Conservation (phyloP, 2,329 filamentous ascomycete genomes). For the Sclerotinia sclerotiorum region DNA sequence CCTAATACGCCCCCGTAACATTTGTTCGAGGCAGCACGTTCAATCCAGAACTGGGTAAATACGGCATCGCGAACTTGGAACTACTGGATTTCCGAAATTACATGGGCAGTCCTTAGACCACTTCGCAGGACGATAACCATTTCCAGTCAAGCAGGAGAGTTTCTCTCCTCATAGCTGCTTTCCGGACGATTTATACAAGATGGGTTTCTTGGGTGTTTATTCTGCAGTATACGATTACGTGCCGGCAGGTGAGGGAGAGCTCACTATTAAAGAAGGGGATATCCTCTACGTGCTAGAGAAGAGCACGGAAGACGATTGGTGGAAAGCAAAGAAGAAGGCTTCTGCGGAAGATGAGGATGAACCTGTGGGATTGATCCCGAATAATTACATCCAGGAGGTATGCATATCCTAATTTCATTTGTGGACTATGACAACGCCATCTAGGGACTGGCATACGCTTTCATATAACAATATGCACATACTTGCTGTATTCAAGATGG, state of each 20-base stretch:
- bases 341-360: conserved; percentile 43
- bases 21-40: conserved; percentile 4
- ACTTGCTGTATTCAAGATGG: not conserved
- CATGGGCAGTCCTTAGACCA: conserved; percentile 33
- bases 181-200: conserved; percentile 43
- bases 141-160: conserved; percentile 29
- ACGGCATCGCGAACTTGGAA: conserved; percentile 26
- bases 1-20: conserved; percentile 25
- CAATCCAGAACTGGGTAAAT: conserved; percentile 19
- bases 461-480: not conserved
- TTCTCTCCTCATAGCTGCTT: conserved; percentile 23
- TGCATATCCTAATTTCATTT: conserved; percentile 39
- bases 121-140: conserved; percentile 34
- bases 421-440: not conserved
- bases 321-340: conserved; percentile 53
- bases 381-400: conserved; percentile 95
- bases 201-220: conserved; percentile 92
- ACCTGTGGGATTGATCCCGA: conserved; percentile 62
- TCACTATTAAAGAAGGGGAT: conserved; percentile 82
- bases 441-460: not conserved
- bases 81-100: conserved; percentile 30
- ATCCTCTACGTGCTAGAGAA: conserved; percentile 80
- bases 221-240: conserved; percentile 90
- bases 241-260: conserved; percentile 82
- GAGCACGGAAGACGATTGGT: conserved; percentile 77